phyloP scores from a whole-genome alignment of 768 basidiomycete genomes.

The Suillus occidentalis region DNA sequence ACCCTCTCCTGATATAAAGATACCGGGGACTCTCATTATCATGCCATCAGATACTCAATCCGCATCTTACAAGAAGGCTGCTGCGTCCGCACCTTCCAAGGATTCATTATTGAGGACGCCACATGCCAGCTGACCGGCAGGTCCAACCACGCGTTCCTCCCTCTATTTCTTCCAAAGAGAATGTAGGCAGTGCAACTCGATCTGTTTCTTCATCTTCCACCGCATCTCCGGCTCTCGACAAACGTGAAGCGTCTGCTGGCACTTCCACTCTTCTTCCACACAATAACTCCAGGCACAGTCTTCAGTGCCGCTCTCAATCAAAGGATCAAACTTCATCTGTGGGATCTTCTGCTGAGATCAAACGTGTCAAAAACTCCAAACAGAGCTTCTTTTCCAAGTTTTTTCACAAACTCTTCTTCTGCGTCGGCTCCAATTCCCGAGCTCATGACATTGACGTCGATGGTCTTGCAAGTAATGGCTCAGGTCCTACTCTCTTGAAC shows the following conservation, averaged over 20 bases:
- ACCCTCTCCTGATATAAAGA: conserved; percentile 3
- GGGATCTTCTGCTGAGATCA: neutral
- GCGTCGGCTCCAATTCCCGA: conserved; percentile 44
- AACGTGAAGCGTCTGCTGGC: neutral
- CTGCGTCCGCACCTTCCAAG: conserved; percentile 1
- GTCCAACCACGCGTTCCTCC: neutral
- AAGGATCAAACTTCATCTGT: neutral
- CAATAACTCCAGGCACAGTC: neutral
- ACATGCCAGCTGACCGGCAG: conserved; percentile 8
- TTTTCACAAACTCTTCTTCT: conserved; percentile 55
- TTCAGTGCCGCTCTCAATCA: neutral
- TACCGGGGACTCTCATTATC: neutral
- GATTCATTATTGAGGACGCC: conserved; percentile 3
- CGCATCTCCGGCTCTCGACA: neutral
- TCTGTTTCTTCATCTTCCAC: conserved; percentile 1
- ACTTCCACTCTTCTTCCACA: conserved; percentile 1
- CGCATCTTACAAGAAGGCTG: neutral
- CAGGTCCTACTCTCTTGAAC: conserved; percentile 14
- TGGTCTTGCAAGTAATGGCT: conserved; percentile 1
- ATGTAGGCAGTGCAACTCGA: neutral
- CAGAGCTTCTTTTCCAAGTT: conserved; percentile 53
- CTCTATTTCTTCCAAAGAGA: conserved; percentile 1
- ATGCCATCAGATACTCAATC: conserved; percentile 2
- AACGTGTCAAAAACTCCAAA: conserved; percentile 19
- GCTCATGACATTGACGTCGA: conserved; percentile 42